Evolutionary conservation across 2,329 filamentous ascomycete species (phyloP), one percentile per base, ranked within the genome.

Genomic region (Hawksworthiomyces lignivorus): DNA sequence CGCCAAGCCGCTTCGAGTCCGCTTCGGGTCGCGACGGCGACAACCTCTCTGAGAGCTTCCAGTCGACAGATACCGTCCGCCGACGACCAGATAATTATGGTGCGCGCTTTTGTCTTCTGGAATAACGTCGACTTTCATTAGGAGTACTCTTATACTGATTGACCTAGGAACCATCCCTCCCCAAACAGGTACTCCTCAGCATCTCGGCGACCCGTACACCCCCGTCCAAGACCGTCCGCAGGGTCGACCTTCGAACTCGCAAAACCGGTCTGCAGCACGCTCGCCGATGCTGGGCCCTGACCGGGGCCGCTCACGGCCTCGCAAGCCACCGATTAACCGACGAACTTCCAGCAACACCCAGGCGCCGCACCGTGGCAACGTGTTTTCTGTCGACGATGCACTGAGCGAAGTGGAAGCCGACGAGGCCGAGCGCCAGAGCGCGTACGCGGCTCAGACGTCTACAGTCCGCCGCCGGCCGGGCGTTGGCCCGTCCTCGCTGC

Each of bases 381-480:
- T 90, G 46, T 97, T 94, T 64, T 96, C 89, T 0, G 87, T 87
- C 36, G 89, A 97, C 57, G 90, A 97, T 59, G 88, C 87, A 56
- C 70, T 80, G 19, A 73, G 79, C 50, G 90, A 96, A 61, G 79
- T 95, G 17, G 81, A 86, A 56, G 76, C 77, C 48, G 84, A 88
- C 54, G 64, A 73, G 48, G 64, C 63, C 33, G 67, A 61, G 46
- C 67, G 72, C 50, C 67, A 75, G 44, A 61, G 67, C 50, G 21
- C 19, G 20, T 41, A 50, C n/a, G 36, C 31, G 9, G 31, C 21
- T 21, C 39, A 18, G 7, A 18, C 58, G 59, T 21, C 38, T 2
- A 41, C 40, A 5, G 31, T 46, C 10, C 44, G 45, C 30, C 41
- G 45, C 24, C 33, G 41, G 10, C 35, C 38, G n/a, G 38, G 21